A percentile compares a stretch with the other conserved stretches of the same genome.
These are phyloP conservation scores for Noccaea bulbosa DNA, from an alignment of 345 rosid genomes.

Conservation along the genomic window DNA sequence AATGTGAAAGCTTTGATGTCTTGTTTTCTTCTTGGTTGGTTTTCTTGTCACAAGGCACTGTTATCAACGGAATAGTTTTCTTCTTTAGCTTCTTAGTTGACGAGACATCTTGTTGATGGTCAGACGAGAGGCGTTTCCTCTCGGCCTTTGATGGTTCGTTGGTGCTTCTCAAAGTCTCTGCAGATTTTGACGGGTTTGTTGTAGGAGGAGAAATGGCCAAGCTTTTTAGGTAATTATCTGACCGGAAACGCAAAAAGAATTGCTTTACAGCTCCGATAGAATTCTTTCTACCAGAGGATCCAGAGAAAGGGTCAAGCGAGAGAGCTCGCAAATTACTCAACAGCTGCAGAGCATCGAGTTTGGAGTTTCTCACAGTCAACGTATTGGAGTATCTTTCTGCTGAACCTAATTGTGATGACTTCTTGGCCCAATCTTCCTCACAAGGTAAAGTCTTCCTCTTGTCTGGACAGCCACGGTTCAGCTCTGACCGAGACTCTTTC, in stretches of 20 bases:
- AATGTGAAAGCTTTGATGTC: slow-evolving; percentile 42
- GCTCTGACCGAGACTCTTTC: slow-evolving; percentile 34
- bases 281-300: slow-evolving; percentile 47
- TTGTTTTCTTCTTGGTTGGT: slow-evolving; percentile 49
- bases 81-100: slow-evolving; percentile 72
- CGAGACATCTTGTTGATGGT: slow-evolving; percentile 71
- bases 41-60: slow-evolving; percentile 65
- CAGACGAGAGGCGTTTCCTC: slow-evolving; percentile 67
- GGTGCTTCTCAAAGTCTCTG: slow-evolving; percentile 46
- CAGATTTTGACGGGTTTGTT: slow-evolving; percentile 46
- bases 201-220: slow-evolving; percentile 51
- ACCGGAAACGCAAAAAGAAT: slow-evolving; percentile 68
- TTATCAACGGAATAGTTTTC: slow-evolving; percentile 54
- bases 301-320: slow-evolving; percentile 73
- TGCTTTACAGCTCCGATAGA: slow-evolving; percentile 48
- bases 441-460: slow-evolving; percentile 51
- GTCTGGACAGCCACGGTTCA: slow-evolving; percentile 45
- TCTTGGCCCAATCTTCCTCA: slow-evolving; percentile 49
- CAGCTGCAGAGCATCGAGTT: slow-evolving; percentile 52
- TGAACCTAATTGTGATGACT: slow-evolving; percentile 38
- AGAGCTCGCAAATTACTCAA: slow-evolving; percentile 67
- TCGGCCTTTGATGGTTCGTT: slow-evolving; percentile 64
- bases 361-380: slow-evolving; percentile 40
- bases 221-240: slow-evolving; percentile 68
- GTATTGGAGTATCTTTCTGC: slow-evolving; percentile 47